Evolutionary conservation across 495 filamentous ascomycete genomes (phyloP).

Genomic region (Astrocystis sublimbata): DNA sequence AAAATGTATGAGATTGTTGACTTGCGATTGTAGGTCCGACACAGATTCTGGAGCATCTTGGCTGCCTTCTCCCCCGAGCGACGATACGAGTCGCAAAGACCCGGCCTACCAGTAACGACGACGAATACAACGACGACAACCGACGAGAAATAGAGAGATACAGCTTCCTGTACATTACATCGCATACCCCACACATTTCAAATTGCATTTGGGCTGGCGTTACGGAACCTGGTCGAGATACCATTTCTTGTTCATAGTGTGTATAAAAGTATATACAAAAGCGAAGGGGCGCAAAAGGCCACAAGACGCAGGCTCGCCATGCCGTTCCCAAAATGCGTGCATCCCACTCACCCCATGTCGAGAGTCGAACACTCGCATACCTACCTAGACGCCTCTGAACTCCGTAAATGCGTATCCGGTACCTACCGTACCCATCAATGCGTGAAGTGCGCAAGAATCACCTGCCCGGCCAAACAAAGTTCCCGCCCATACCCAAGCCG

Average conservation of each 20-base stretch:
- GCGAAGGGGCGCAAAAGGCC: too few species aligned
- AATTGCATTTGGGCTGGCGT: constrained; percentile 19
- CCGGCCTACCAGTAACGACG: constrained; percentile 23
- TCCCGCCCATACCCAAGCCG: constrained; percentile 55
- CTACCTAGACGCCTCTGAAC: constrained; percentile 15
- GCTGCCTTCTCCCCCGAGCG: constrained; percentile 32
- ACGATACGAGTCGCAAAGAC: constrained; percentile 22
- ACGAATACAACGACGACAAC: too few species aligned
- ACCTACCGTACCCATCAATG: too few species aligned
- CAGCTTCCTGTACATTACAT: constrained; percentile 23
- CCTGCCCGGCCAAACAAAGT: constrained; percentile 60
- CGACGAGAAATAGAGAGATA: too few species aligned
- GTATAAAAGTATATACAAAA: constrained; percentile 16
- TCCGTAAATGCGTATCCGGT: constrained; percentile 14
- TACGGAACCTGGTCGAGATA: constrained; percentile 13
- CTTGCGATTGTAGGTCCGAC: constrained; percentile 30
- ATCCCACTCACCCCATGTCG: constrained; percentile 3
- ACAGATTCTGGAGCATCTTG: constrained; percentile 33
- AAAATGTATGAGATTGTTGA: background rate
- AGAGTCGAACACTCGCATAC: background rate
- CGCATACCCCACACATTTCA: constrained; percentile 5
- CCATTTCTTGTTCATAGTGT: constrained; percentile 19
- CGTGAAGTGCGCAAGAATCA: constrained; percentile 26
- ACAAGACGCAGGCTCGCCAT: constrained; percentile 4
- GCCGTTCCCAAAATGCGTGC: constrained; percentile 5